Evolutionary conservation across 2,329 filamentous ascomycete species (phyloP), one percentile per base, ranked within the genome.

Genomic region (Cladosporium sp.): DNA sequence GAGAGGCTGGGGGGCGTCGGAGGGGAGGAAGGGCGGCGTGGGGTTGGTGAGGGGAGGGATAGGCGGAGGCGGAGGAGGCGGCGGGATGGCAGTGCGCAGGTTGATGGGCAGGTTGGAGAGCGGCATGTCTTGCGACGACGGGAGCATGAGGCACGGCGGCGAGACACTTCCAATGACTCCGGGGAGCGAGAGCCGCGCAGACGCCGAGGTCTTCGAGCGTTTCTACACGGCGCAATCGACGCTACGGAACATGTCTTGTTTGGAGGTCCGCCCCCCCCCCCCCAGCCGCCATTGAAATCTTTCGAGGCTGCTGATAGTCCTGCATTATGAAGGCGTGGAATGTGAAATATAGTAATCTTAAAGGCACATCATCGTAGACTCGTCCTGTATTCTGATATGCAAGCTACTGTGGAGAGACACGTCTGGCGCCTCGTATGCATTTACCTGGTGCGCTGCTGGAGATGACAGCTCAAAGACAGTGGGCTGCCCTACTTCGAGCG

Each of bases 401-500:
- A 7, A 18, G 6, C 15, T 36, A 2, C 15, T 3, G 32, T 36
- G 32, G 32, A 15, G 6, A 36, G 32, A 36, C 15, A 17, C 32
- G 15, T 18, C 13, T 36, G 32, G 15, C 15, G 15, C 15, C 32
- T 36, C 32, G 7, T n/a, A 8, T 27, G 9, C 32, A 7, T 7
- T 13, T n/a, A 19, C 24, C 24, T 13, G 9, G 11, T 12, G 17
- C 13, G 19, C 11, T 27, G 12, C 12, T 22, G 20, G 22, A 15
- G 15, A 8, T 24, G 8, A 15, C 9, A 24, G 4, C 7, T 42
- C 39, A 29, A 24, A 42, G n/a, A 42, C 7, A 6, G 8, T 8
- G 22, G 19, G 8, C 32, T 17, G 32, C 8, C 45, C 57, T 61
- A 72, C 59, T 68, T 66, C 51, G 66, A 61, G 45, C 73, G 62